Conservation (phyloP, 768 basidiomycete species). For the Boletellus ananas region DNA sequence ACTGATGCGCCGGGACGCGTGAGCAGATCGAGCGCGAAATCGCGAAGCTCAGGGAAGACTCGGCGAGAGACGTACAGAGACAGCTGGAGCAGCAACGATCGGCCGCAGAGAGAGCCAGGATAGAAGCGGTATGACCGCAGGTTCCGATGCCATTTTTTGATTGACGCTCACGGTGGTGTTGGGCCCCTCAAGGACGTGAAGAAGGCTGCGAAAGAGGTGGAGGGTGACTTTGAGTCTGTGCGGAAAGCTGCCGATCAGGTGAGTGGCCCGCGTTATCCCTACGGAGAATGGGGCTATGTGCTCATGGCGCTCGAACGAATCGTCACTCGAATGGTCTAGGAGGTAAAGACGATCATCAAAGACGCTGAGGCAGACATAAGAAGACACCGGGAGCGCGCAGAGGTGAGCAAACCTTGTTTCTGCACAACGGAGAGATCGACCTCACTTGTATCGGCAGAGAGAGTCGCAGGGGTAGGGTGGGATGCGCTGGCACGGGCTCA, state of each 20-base stretch:
- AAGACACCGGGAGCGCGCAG: background rate
- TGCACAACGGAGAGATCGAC: no score
- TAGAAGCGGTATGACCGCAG: slow-evolving; percentile 10
- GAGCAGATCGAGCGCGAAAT: slow-evolving; percentile 23
- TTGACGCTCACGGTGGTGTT: background rate
- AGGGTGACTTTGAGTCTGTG: background rate
- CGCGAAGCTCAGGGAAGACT: slow-evolving; percentile 19
- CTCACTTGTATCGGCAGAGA: no score
- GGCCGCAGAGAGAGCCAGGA: background rate
- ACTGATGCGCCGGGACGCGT: background rate
- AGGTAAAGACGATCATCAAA: slow-evolving; percentile 2
- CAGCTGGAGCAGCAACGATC: slow-evolving; percentile 17
- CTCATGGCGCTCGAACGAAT: background rate
- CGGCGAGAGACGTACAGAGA: slow-evolving; percentile 19
- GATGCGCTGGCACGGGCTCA: no score
- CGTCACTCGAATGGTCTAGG: background rate
- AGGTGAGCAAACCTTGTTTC: background rate
- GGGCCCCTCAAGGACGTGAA: background rate
- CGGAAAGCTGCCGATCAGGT: slow-evolving; percentile 11
- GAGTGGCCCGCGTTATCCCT: background rate
- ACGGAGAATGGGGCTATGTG: background rate
- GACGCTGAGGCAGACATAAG: background rate
- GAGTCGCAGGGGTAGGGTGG: no score
- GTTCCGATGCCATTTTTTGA: background rate
- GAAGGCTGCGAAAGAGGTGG: background rate